These are phyloP conservation scores for Urochloa ruziziensis DNA, from an alignment of 176 grass and related monocot genomes.

Conservation along the genomic window DNA sequence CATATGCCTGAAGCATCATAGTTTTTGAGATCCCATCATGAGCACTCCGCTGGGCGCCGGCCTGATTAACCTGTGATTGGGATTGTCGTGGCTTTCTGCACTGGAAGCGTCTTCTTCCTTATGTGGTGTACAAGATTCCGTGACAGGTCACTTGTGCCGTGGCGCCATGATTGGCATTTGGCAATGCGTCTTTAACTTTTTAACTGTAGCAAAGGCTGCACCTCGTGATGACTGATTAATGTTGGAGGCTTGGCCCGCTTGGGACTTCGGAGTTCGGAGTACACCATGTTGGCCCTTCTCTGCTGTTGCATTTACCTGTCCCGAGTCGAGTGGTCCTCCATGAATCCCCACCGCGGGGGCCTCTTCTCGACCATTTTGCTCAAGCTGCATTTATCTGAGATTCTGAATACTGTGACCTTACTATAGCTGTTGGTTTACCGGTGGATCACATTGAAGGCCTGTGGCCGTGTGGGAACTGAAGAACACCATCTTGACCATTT, in stretches of 20 bases:
- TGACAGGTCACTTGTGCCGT: constrained; percentile 20
- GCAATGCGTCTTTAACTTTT: background rate
- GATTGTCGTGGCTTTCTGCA: background rate
- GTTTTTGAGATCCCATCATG: background rate
- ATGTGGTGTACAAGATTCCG: background rate
- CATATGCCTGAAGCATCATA: background rate
- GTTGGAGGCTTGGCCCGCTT: background rate
- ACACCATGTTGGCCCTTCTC: background rate
- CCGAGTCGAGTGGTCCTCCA: background rate
- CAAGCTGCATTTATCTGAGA: background rate
- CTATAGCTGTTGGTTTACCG: background rate
- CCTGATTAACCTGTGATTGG: background rate
- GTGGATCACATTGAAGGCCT: background rate
- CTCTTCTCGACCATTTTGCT: background rate
- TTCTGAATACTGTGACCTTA: background rate
- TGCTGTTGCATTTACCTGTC: constrained; percentile 19
- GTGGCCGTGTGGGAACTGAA: background rate
- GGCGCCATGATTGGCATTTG: constrained; percentile 26
- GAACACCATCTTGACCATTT: background rate
- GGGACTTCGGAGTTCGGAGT: no score
- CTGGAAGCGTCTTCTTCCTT: background rate
- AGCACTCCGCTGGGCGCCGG: background rate
- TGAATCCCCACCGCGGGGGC: background rate
- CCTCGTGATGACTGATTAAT: constrained; percentile 1
- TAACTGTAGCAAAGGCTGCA: background rate